Conservation (phyloP, 257 asterid species). For the Rubia yunnanensis region DNA sequence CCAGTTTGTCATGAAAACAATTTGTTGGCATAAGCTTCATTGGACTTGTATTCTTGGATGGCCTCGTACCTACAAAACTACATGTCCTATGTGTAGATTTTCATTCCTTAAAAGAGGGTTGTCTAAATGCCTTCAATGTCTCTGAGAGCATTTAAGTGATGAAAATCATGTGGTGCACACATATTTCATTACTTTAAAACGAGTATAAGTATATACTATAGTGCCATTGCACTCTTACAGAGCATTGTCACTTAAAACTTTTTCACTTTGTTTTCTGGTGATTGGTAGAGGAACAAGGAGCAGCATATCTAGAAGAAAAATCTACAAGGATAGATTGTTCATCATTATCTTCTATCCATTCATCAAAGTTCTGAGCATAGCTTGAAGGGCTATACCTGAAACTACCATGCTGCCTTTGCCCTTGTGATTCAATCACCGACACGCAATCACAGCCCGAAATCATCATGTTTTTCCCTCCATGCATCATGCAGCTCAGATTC, state of each 20-base stretch:
- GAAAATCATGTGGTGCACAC: too few relatives aligned
- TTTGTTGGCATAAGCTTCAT: too few relatives aligned
- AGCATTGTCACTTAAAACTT: not conserved
- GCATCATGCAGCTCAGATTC: not conserved
- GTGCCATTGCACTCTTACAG: slow-evolving; percentile 3
- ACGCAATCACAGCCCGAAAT: slow-evolving; percentile 3
- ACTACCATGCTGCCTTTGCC: slow-evolving; percentile 6
- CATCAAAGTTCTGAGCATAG: slow-evolving; percentile 26
- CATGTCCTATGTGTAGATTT: too few relatives aligned
- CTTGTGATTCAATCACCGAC: not conserved
- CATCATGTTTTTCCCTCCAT: not conserved
- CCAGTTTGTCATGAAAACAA: too few relatives aligned
- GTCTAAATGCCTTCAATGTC: too few relatives aligned
- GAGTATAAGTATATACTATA: not conserved
- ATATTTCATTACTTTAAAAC: not conserved
- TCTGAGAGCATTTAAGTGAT: too few relatives aligned
- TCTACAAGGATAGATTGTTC: slow-evolving; percentile 12
- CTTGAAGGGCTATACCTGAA: slow-evolving; percentile 26
- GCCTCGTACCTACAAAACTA: too few relatives aligned
- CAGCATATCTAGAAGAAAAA: slow-evolving; percentile 25
- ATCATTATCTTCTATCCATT: slow-evolving; percentile 17
- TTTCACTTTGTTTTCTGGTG: not conserved
- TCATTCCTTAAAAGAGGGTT: too few relatives aligned
- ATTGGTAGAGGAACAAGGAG: slow-evolving; percentile 3
- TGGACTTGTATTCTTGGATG: too few relatives aligned